These are phyloP conservation scores for Cystobasidium tubakii DNA, from an alignment of 768 basidiomycete genomes.

Conservation along the genomic window DNA sequence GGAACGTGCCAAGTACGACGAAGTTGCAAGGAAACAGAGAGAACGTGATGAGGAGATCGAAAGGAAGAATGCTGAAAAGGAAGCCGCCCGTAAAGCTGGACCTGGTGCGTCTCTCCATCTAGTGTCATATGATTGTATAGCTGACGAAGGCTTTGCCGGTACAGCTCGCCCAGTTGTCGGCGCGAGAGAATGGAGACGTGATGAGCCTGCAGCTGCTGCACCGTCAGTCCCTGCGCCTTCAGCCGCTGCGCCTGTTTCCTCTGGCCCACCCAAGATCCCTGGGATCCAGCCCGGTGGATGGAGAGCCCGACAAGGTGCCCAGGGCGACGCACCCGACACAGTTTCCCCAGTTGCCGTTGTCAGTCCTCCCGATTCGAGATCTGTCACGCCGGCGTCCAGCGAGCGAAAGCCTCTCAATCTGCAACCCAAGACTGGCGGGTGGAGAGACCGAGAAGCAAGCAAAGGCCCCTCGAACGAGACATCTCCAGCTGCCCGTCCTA, in stretches of 20 bases:
- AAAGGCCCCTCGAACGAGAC: not conserved
- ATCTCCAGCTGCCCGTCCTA: not conserved
- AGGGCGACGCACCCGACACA: not conserved
- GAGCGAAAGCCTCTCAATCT: not conserved
- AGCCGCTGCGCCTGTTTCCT: not conserved
- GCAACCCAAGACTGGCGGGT: not conserved
- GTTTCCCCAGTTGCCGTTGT: not conserved
- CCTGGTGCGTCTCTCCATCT: not conserved
- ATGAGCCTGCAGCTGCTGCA: conserved; percentile 20
- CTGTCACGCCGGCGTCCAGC: conserved; percentile 2
- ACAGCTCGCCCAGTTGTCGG: conserved; percentile 14
- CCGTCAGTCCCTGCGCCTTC: not conserved
- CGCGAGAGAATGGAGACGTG: not conserved
- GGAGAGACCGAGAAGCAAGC: conserved; percentile 30
- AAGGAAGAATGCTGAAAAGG: conserved; percentile 36
- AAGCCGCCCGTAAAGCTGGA: conserved; percentile 13
- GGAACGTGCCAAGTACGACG: conserved; percentile 52
- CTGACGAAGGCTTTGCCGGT: not conserved
- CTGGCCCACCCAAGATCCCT: conserved; percentile 2
- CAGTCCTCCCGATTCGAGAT: not conserved
- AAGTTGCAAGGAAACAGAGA: conserved; percentile 47
- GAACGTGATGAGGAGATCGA: conserved; percentile 51
- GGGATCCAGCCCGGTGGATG: conserved; percentile 14
- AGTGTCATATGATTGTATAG: not conserved
- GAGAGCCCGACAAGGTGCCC: conserved; percentile 16